Conservation (phyloP, 306 rosid species). For the Sindora glabra region DNA sequence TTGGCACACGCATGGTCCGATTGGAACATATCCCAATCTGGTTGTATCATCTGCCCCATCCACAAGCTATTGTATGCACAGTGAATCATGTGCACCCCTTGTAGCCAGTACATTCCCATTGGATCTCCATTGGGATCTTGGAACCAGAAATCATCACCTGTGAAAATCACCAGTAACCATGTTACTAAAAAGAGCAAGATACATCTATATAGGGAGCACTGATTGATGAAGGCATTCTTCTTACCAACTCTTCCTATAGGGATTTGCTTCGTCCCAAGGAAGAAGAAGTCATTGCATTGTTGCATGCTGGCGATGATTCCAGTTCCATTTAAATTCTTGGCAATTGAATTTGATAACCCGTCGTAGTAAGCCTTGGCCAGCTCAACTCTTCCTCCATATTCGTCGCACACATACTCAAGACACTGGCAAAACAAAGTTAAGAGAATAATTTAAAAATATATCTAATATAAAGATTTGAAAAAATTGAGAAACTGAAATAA, state of each 20-base stretch:
- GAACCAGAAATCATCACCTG: slow-evolving; percentile 96
- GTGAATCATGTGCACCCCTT: slow-evolving; percentile 88
- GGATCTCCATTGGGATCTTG: slow-evolving; percentile 88
- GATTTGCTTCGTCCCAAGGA: slow-evolving; percentile 68
- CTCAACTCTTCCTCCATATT: slow-evolving; percentile 78
- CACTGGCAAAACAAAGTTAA: slow-evolving; percentile 19
- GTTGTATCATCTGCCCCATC: slow-evolving; percentile 89
- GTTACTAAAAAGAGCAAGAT: too few species aligned
- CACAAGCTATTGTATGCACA: slow-evolving; percentile 90
- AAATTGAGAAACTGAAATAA: neutral
- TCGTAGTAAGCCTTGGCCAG: slow-evolving; percentile 71
- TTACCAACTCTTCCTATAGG: slow-evolving; percentile 74
- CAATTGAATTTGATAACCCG: slow-evolving; percentile 50
- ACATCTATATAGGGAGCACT: too few species aligned
- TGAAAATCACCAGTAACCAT: neutral
- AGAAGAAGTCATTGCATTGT: slow-evolving; percentile 91
- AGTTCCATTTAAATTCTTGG: slow-evolving; percentile 67
- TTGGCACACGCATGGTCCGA: slow-evolving; percentile 77
- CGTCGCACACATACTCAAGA: slow-evolving; percentile 62
- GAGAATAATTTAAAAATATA: too few species aligned
- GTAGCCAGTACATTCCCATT: slow-evolving; percentile 79
- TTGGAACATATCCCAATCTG: slow-evolving; percentile 98
- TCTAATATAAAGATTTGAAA: too few species aligned
- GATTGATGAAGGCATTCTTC: neutral
- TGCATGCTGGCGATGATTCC: slow-evolving; percentile 91